phyloP scores from a whole-genome alignment of 768 basidiomycete genomes.

The Tylopilus vinaceipallidus region DNA sequence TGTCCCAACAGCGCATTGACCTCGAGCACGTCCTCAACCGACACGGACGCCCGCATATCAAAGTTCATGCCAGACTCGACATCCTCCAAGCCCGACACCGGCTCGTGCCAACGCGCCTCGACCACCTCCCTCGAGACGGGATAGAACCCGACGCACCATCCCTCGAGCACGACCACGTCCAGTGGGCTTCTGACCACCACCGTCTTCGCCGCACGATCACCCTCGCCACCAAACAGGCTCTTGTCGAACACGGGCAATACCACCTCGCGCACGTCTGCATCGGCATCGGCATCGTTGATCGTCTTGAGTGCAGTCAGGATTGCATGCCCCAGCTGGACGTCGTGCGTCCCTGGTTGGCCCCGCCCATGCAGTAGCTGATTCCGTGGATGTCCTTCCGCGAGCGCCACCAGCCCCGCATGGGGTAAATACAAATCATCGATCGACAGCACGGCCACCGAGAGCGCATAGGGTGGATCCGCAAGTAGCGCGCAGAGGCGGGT shows the following conservation, averaged over 20 bases:
- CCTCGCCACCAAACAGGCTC: conserved; percentile 74
- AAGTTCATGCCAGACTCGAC: conserved; percentile 15
- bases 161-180: conserved; percentile 90
- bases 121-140: conserved; percentile 55
- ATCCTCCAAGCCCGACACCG: conserved; percentile 24
- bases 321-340: conserved; percentile 60
- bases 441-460: conserved; percentile 64
- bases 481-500: conserved; percentile 47
- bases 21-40: conserved; percentile 53
- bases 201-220: conserved; percentile 62
- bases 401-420: conserved; percentile 52
- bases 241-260: conserved; percentile 86
- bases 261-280: conserved; percentile 22
- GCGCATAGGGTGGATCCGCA: conserved; percentile 44
- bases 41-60: conserved; percentile 36
- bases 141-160: conserved; percentile 92
- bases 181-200: conserved; percentile 47
- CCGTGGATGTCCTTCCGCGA: conserved; percentile 48
- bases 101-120: conserved; percentile 47
- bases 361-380: conserved; percentile 77
- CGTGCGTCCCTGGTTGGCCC: conserved; percentile 94
- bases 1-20: conserved; percentile 60
- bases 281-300: conserved; percentile 30
- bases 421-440: conserved; percentile 88
- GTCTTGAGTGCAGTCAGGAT: conserved; percentile 50